Evolutionary conservation across 2,329 filamentous ascomycete genomes (phyloP).

Genomic region (Botrytis porri): DNA sequence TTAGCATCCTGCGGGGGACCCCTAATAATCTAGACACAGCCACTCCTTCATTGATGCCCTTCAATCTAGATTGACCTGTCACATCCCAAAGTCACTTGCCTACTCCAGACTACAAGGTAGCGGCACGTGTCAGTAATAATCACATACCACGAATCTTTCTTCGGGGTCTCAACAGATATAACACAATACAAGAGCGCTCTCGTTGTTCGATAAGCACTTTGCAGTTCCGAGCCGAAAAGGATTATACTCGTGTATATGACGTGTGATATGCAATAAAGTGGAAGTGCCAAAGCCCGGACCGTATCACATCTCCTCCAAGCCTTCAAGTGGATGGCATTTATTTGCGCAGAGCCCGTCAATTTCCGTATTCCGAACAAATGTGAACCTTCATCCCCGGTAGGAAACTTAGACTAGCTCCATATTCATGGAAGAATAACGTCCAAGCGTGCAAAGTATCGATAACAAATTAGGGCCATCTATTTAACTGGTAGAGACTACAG

Average conservation of each 20-base stretch:
- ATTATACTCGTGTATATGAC: not conserved
- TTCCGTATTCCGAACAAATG: not conserved
- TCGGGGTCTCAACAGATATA: not conserved
- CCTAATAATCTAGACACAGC: not conserved
- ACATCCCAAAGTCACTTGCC: not conserved
- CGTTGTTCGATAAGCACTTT: not conserved
- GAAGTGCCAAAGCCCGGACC: not conserved
- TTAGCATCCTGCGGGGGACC: not conserved
- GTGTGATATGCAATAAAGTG: not conserved
- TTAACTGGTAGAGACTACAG: not conserved
- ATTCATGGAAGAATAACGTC: not conserved
- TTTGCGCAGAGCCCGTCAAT: not conserved
- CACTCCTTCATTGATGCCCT: not conserved
- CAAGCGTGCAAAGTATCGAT: not conserved
- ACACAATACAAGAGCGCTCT: not conserved
- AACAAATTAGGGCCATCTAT: not conserved
- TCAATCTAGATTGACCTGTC: not conserved
- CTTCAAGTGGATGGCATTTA: not conserved
- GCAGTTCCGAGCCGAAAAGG: not conserved
- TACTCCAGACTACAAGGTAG: not conserved
- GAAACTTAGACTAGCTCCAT: not conserved
- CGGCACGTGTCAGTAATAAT: not conserved
- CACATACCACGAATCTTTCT: not conserved
- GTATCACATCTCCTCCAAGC: not conserved
- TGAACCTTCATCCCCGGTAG: not conserved